Base-by-base conservation (phyloP, 2,329 filamentous ascomycete species). In the Fusarium xylarioides region DNA sequence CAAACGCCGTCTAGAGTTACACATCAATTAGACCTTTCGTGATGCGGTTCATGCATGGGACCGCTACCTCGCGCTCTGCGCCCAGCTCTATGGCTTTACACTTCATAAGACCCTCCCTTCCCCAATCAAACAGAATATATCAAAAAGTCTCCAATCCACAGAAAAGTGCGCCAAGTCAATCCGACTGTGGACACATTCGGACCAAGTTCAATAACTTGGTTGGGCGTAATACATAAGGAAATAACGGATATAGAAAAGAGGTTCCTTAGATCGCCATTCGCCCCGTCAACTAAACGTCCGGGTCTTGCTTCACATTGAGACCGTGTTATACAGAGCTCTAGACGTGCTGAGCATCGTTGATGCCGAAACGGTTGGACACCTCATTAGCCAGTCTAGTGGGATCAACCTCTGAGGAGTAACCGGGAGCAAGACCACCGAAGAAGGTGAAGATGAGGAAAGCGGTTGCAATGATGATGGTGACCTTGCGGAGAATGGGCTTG, bases 401-500 rank as follows among this genome's bases (percentile, higher is more conserved):
- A 78, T 89, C 85, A 74, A 89, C 89, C 40, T 85, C 86, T 35
- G 87, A 83, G 21, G 86, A 87, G 70, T 90, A 90, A 34, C 84
- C 86, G 28, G 91, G 91, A 53, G 90, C 91, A 71, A 93, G 82
- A 44, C 90, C 89, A 68, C 89, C 90, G 64, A 97, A 88, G 26
- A 97, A 82, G 74, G 93, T 81, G 82, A 96, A 91, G 75, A 95
- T 82, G 58, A 88, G 83, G 72, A 93, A 82, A 65, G 93, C 81
- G 26, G 89, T 87, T 32, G 88, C 83, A 57, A 86, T 88, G 68
- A 95, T 89, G 76, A 96, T 86, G 71, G 94, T 85, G 58, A 95
- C 82, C 85, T 95, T 95, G 84, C 95, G 93, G 78, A 93, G 86
- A 52, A 91, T 89, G 18, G 95, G 95, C 80, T 92, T 92, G 74